Conservation (phyloP, 257 asterid genomes). For the Echium plantagineum region DNA sequence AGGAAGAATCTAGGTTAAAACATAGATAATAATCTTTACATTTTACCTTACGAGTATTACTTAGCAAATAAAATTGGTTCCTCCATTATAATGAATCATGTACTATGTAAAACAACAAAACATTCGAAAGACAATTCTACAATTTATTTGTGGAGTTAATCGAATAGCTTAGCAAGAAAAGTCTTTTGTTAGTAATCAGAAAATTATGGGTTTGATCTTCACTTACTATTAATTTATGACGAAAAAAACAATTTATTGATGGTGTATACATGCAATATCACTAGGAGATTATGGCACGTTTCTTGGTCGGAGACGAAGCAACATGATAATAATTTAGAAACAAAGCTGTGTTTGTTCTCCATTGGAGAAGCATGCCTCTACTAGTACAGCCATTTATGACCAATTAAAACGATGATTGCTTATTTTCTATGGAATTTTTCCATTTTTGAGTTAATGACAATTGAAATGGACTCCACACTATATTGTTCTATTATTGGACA, state of each 20-base stretch:
- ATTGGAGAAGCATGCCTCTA: not conserved
- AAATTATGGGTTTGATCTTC: too few species aligned
- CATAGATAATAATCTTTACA: too few species aligned
- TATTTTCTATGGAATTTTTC: too few species aligned
- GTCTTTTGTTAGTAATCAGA: too few species aligned
- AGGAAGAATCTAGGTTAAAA: too few species aligned
- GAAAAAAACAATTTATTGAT: not conserved
- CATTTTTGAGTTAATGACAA: too few species aligned
- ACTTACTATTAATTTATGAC: too few species aligned
- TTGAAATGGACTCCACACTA: not conserved
- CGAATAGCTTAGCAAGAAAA: too few species aligned
- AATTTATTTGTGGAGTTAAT: too few species aligned
- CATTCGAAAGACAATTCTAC: not conserved
- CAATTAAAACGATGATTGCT: not conserved
- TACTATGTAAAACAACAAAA: not conserved
- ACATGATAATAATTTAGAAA: slow-evolving; percentile 1
- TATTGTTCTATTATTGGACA: not conserved
- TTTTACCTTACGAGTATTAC: too few species aligned
- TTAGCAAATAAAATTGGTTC: not conserved
- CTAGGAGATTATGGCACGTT: not conserved
- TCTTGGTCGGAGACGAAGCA: not conserved
- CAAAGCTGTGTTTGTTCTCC: slow-evolving; percentile 2
- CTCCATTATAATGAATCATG: not conserved
- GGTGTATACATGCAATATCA: not conserved
- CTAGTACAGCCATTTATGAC: too few species aligned